Evolutionary conservation across 1,284 basidiomycete genomes (phyloP).

Genomic region (Cutaneotrichosporon spelunceum): DNA sequence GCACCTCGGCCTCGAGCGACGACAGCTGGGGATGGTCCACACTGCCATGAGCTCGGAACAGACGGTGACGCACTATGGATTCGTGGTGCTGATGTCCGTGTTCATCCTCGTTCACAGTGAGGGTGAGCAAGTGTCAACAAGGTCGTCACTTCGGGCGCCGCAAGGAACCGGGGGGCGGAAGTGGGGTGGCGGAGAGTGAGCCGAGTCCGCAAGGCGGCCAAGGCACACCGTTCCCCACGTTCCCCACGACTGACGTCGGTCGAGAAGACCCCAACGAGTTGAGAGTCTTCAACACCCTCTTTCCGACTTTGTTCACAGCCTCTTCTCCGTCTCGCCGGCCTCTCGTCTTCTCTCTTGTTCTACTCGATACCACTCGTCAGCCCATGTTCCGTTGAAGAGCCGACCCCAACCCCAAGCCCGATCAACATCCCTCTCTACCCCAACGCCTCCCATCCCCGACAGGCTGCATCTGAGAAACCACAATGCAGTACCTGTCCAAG

Average conservation of each 20-base stretch:
- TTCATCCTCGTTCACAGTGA: too few species aligned
- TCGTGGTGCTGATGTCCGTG: slow-evolving; percentile 10
- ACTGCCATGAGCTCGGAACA: slow-evolving; percentile 25
- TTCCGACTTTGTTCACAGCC: background rate
- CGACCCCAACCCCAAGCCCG: background rate
- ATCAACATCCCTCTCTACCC: background rate
- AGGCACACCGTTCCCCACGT: background rate
- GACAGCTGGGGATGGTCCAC: slow-evolving; percentile 59
- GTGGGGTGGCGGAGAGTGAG: background rate
- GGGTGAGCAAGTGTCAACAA: slow-evolving; percentile 1
- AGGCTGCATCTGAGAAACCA: background rate
- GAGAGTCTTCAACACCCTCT: background rate
- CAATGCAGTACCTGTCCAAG: slow-evolving; percentile 50
- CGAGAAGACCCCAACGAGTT: too few species aligned
- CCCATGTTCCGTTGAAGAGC: background rate
- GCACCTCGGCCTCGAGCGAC: slow-evolving; percentile 63
- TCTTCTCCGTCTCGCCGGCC: background rate
- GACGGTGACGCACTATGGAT: slow-evolving; percentile 14
- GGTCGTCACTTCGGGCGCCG: background rate
- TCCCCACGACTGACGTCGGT: background rate
- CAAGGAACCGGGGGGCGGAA: background rate
- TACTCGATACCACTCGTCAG: background rate
- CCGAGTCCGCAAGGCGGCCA: background rate
- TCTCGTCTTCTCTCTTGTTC: background rate
- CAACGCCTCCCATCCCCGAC: background rate